Evolutionary conservation across 2,329 filamentous ascomycete genomes (phyloP), one percentile per base, ranked within the genome.

Genomic region (Apiospora sp.): DNA sequence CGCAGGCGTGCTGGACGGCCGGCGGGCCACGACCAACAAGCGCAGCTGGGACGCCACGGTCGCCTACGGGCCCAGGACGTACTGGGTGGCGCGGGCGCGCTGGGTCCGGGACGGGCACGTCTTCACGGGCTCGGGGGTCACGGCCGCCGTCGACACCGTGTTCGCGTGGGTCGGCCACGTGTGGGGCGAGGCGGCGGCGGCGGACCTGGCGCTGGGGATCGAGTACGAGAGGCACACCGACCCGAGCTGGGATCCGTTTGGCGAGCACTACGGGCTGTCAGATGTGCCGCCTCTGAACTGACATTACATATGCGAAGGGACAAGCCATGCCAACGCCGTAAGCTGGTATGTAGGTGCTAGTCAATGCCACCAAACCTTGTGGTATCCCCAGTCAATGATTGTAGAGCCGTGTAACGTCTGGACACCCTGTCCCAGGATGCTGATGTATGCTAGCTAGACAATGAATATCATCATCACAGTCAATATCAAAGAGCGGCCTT

Each of bases 1-100:
- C 54, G 84, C 90, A 0, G 91, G 92, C 0, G 80, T 92, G 2
- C 79, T 94, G 41, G 86, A 93, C 73, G 88, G 89, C 0, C 84
- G 82, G 73, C 82, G 85, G 22, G 92, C 91, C 4, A 94, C 92
- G 5, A 92, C 89, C 22, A 94, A 93, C 78, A 94, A 93, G 81
- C 80, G 58, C 58, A 64, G 58, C 58, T 64, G 58, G 58, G 30
- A 12, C 8, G 58, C 19, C 27, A 64, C 58, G 58, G 58, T 64
- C 1, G 78, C 82, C 1, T 80, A 85, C 70, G 85, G 88, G 0
- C 84, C 86, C 0, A 81, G 84, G 0, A 89, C 91, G 0, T 79
- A 88, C 0, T 94, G 92, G 92, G 85, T 91, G 34, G 81, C 84
- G 0, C 84, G 86, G 41, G 92, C 92, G 30, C 85, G 92, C 54